Evolutionary conservation across 345 rosid species (phyloP).

Genomic region (Pistacia integerrima): DNA sequence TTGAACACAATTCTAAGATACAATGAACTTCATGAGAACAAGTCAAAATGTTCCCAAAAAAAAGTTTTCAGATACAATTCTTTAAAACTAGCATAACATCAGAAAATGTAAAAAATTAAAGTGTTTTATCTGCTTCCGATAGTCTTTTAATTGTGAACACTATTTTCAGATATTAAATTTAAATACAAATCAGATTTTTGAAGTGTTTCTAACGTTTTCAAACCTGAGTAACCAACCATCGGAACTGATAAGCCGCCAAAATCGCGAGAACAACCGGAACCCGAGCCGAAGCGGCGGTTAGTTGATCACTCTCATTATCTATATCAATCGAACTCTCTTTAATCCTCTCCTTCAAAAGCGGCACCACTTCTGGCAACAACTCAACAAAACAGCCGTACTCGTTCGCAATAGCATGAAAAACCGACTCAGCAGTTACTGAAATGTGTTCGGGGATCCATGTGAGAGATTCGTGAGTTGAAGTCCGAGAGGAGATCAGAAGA

Average conservation of each 20-base stretch:
- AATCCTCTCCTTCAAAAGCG: slow-evolving; percentile 58
- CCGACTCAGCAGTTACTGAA: slow-evolving; percentile 31
- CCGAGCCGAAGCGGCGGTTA: slow-evolving; percentile 60
- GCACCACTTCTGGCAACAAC: slow-evolving; percentile 57
- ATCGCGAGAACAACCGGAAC: slow-evolving; percentile 70
- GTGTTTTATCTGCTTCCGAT: no score
- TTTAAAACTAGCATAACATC: no score
- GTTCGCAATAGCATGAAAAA: slow-evolving; percentile 43
- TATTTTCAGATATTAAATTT: no score
- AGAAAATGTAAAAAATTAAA: no score
- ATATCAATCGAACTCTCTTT: slow-evolving; percentile 70
- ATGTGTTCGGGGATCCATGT: slow-evolving; percentile 64
- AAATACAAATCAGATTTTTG: no score
- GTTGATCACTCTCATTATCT: slow-evolving; percentile 49
- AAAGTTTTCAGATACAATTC: no score
- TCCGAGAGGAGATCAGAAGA: slow-evolving; percentile 55
- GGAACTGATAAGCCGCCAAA: slow-evolving; percentile 71
- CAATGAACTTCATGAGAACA: no score
- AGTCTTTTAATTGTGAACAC: no score
- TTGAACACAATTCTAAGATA: no score
- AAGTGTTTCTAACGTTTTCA: not conserved
- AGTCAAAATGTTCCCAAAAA: no score
- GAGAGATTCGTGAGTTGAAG: slow-evolving; percentile 59
- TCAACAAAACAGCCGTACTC: slow-evolving; percentile 38
- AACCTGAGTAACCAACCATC: slow-evolving; percentile 90